Conservation (phyloP, 306 rosid genomes). For the Pachyrhizus erosus region DNA sequence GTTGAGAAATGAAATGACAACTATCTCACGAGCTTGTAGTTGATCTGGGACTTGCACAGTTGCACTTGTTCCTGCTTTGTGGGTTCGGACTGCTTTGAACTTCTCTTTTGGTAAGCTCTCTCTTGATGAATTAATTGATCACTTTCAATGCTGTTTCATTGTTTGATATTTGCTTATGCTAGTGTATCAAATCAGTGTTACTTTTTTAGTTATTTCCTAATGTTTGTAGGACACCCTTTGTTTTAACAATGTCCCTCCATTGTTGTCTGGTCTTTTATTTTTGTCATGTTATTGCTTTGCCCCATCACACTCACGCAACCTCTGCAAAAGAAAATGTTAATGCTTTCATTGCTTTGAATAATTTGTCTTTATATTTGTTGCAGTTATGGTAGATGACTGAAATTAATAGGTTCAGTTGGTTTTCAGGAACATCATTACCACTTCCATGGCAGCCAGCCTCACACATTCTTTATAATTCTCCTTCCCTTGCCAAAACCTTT, state of each 20-base stretch:
- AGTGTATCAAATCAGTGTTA: background rate
- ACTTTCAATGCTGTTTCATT: background rate
- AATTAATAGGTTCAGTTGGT: background rate
- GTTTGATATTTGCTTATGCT: background rate
- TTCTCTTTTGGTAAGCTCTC: background rate
- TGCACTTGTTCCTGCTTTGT: background rate
- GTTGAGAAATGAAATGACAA: background rate
- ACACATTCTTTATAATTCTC: conserved; percentile 50
- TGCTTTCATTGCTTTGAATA: background rate
- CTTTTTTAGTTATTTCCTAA: background rate
- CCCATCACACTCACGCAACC: background rate
- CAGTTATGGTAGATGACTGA: background rate
- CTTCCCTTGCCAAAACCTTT: conserved; percentile 50
- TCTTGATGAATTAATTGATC: background rate
- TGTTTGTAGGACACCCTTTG: background rate
- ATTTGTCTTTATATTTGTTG: background rate
- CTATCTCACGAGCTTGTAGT: background rate
- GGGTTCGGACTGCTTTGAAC: conserved; percentile 1
- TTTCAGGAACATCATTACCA: conserved; percentile 13
- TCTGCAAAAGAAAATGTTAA: background rate
- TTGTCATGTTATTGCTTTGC: background rate
- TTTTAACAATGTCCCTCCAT: background rate
- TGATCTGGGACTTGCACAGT: background rate
- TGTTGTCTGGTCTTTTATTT: background rate
- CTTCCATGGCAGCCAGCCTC: conserved; percentile 69